Conservation (phyloP, 306 rosid genomes). For the Geum urbanum region DNA sequence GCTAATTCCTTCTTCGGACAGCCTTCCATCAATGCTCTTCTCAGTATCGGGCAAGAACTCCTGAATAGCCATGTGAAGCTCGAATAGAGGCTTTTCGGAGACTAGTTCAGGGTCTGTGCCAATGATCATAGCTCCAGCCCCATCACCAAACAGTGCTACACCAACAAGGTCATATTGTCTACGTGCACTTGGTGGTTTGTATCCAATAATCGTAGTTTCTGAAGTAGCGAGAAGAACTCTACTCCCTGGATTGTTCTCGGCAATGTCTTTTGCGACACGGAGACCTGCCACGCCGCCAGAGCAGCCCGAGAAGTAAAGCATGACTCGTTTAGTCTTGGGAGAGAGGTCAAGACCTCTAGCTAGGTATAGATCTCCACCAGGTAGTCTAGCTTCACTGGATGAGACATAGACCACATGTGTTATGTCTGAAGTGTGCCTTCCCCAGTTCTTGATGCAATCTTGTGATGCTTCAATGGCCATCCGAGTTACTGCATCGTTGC, state of each 20-base stretch:
- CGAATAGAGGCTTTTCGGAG: constrained; percentile 65
- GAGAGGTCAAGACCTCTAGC: constrained; percentile 69
- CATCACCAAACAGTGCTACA: constrained; percentile 85
- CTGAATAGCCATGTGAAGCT: constrained; percentile 77
- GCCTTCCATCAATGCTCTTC: constrained; percentile 80
- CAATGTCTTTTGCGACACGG: constrained; percentile 80
- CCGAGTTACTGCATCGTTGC: constrained; percentile 77
- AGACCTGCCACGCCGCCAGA: constrained; percentile 93
- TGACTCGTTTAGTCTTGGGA: constrained; percentile 49
- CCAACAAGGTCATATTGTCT: constrained; percentile 93
- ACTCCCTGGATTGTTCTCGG: constrained; percentile 90
- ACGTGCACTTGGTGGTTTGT: too few species aligned
- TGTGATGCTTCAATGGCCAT: constrained; percentile 91
- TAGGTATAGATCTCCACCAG: constrained; percentile 83
- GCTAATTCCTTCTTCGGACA: constrained; percentile 88
- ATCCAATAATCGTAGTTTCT: constrained; percentile 87
- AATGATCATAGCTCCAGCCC: constrained; percentile 81
- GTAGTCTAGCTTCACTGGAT: constrained; percentile 84
- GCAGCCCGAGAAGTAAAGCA: constrained; percentile 82
- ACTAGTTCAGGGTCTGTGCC: constrained; percentile 54
- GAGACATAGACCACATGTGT: constrained; percentile 87
- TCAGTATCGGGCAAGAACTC: constrained; percentile 67
- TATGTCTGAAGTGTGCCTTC: constrained; percentile 63
- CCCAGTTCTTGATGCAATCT: constrained; percentile 75
- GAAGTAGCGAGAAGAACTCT: constrained; percentile 75